phyloP scores from a whole-genome alignment of 2,329 filamentous ascomycete species.

The Pseudocercospora macadamiae region DNA sequence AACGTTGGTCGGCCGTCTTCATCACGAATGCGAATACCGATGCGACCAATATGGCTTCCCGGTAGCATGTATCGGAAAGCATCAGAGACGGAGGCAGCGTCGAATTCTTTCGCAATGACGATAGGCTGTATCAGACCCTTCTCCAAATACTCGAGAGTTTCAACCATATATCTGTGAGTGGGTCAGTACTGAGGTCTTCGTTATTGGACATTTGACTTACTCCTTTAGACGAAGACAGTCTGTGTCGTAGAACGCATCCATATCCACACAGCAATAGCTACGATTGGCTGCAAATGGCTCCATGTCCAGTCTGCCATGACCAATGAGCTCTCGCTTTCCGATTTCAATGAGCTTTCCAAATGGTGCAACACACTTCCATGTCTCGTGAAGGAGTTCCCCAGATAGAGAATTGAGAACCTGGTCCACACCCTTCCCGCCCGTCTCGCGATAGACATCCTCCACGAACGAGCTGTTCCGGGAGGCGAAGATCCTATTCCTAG shows the following conservation, averaged over 20 bases:
- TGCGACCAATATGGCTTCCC: neutral
- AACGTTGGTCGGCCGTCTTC: too few species aligned
- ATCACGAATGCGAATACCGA: neutral
- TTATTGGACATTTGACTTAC: neutral
- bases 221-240: neutral
- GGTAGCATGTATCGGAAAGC: neutral
- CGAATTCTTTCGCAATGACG: neutral
- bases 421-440: constrained; percentile 37
- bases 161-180: neutral
- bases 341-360: constrained; percentile 37
- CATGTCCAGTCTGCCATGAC: constrained; percentile 22
- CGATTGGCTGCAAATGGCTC: constrained; percentile 21
- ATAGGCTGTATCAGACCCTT: neutral
- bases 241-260: constrained; percentile 5
- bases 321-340: constrained; percentile 27
- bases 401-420: constrained; percentile 37
- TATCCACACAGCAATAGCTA: constrained; percentile 19
- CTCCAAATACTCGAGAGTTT: neutral
- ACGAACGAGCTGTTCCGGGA: constrained; percentile 34
- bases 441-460: constrained; percentile 28
- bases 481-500: constrained; percentile 35
- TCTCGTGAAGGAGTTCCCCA: constrained; percentile 33
- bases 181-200: neutral
- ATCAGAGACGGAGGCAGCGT: neutral
- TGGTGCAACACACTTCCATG: constrained; percentile 34